Conservation (phyloP, 768 basidiomycete genomes). For the Panaeolus cyanescens region DNA sequence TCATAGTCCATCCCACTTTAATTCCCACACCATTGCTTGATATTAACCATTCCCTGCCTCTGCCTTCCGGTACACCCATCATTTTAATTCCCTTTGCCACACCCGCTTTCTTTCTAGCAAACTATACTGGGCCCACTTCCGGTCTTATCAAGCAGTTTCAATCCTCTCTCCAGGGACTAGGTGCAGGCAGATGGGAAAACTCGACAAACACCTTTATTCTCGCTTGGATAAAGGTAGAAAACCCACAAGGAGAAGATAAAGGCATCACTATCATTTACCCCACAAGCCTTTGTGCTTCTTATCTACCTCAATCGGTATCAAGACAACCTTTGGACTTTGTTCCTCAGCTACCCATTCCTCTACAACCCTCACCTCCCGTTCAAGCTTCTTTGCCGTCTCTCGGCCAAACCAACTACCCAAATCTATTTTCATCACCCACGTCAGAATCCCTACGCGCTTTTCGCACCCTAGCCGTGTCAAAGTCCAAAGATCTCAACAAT, state of each 20-base stretch:
- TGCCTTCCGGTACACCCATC: constrained; percentile 66
- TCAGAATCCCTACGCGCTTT: constrained; percentile 40
- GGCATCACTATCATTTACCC: constrained; percentile 79
- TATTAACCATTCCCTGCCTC: constrained; percentile 42
- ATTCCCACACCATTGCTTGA: constrained; percentile 59
- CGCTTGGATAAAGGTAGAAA: constrained; percentile 75
- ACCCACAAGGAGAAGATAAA: constrained; percentile 80
- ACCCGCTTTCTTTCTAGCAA: constrained; percentile 72
- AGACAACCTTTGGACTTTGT: constrained; percentile 49
- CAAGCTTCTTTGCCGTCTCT: constrained; percentile 35
- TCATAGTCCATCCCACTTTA: constrained; percentile 70
- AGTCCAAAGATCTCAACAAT: constrained; percentile 47
- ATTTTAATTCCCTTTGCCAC: constrained; percentile 68
- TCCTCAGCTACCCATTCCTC: constrained; percentile 64
- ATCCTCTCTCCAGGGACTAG: constrained; percentile 62
- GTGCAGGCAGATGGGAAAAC: constrained; percentile 54
- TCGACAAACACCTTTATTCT: constrained; percentile 48
- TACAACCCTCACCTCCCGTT: constrained; percentile 48
- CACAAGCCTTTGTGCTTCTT: constrained; percentile 52
- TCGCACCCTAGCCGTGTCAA: constrained; percentile 53
- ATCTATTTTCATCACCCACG: constrained; percentile 31
- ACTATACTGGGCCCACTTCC: constrained; percentile 68
- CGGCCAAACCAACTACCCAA: constrained; percentile 15
- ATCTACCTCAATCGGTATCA: constrained; percentile 35
- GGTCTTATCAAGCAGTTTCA: constrained; percentile 65